Base-by-base conservation (phyloP, 139 green algal genomes). In the Coelastrella sp. region DNA sequence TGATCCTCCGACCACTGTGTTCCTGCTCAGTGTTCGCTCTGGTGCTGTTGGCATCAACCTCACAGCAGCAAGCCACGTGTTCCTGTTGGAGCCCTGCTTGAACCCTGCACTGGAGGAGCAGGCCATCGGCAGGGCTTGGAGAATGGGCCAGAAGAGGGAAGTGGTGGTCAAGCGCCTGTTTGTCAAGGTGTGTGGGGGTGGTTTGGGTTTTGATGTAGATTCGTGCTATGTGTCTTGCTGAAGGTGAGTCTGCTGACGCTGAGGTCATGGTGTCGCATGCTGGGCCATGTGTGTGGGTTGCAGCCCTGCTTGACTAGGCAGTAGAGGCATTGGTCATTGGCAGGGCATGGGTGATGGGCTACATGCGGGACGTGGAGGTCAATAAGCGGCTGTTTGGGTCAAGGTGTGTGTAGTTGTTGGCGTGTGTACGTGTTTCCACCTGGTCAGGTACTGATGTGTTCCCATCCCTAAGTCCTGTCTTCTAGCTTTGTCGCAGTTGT, bases 71-170 rank as follows among this genome's bases (percentile, higher is more conserved):
- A 77, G 65, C 56, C 86, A 96, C 47, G 92, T 97, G 17, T 96
- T 95, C 85, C 90, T 97, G 76, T 86, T 98, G 77, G 96, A 98
- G 92, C 96, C 96, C 13, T 93, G 91, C 81, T 79, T 98, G 17
- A 98, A 98, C 94, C 96, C 96, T 0, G 95, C 96, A 5, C 91
- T 97, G 85, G 96, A 98, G 92, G 94, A 97, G 76, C 86, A 90
- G 77, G 77, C 77, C 54, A 83, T 83, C n/a, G 96, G 96, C 2
- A 93, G 96, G 7, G 91, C 94, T 3, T 97, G 94, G 95, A 94
- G 96, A 86, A 98, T 98, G 96, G 96, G 96, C 4, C 96, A 98
- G 93, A 89, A 91, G 82, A 90, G 94, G 6, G 58, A 22, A 0
- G 96, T 98, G 8, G 86, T 74, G 5, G 94, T 97, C 13, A 96